Evolutionary conservation across 345 rosid species (phyloP).

Genomic region (Streptanthus diversifolius): DNA sequence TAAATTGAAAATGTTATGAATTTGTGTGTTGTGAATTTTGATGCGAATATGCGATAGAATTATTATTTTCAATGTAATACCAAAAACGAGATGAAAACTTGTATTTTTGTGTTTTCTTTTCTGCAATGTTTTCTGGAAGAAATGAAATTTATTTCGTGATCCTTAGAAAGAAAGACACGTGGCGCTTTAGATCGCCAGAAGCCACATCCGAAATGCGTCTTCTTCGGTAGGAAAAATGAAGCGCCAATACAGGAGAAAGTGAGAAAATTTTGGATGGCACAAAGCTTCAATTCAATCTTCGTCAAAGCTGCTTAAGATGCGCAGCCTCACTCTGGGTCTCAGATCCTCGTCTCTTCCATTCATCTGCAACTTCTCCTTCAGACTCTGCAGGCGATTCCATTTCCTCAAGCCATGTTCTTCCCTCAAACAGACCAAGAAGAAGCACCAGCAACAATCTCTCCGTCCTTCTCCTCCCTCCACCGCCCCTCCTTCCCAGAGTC

Average conservation of each 20-base stretch:
- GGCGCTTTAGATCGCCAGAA: conserved; percentile 30
- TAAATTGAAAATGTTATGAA: too few relatives aligned
- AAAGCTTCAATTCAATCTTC: conserved; percentile 7
- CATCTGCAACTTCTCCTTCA: conserved; percentile 42
- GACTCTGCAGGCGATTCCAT: conserved; percentile 61
- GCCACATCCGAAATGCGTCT: conserved; percentile 20
- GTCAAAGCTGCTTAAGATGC: conserved; percentile 31
- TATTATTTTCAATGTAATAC: background rate
- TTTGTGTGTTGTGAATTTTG: too few relatives aligned
- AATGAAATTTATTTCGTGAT: background rate
- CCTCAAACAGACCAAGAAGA: conserved; percentile 67
- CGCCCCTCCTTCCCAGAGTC: conserved; percentile 53
- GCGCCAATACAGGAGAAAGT: conserved; percentile 21
- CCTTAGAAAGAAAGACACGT: conserved; percentile 28
- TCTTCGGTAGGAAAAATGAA: conserved; percentile 1
- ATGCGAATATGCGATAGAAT: conserved; percentile 10
- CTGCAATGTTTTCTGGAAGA: background rate
- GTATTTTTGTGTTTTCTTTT: too few relatives aligned
- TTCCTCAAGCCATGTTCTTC: conserved; percentile 74
- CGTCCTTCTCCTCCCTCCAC: conserved; percentile 43
- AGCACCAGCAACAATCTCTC: conserved; percentile 62
- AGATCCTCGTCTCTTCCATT: conserved; percentile 37
- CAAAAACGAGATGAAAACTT: too few relatives aligned
- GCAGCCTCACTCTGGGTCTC: conserved; percentile 29
- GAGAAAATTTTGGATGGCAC: conserved; percentile 20